Conservation (phyloP, 441 rosid genomes). For the Erodium trifolium region DNA sequence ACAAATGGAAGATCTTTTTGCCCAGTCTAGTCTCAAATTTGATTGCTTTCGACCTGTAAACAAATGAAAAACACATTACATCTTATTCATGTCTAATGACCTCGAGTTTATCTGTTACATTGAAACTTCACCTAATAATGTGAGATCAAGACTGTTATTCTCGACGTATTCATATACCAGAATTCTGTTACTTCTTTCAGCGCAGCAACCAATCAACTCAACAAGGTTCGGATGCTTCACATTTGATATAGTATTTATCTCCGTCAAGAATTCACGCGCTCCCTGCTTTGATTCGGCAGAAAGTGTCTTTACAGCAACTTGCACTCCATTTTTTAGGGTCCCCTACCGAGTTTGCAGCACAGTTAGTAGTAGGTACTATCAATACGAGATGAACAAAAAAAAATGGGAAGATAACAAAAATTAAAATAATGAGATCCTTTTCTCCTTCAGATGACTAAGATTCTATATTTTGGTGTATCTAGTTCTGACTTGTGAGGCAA, state of each 20-base stretch:
- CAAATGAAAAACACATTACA: constrained; percentile 7
- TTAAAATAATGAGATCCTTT: neutral
- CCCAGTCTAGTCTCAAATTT: constrained; percentile 45
- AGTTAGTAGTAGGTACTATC: neutral
- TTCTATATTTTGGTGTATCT: neutral
- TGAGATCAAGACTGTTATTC: constrained; percentile 58
- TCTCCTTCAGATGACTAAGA: neutral
- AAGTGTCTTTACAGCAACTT: constrained; percentile 77
- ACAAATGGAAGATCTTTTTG: constrained; percentile 48
- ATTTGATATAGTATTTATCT: constrained; percentile 60
- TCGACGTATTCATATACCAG: constrained; percentile 68
- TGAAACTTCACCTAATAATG: constrained; percentile 47
- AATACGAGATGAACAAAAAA: too few species aligned
- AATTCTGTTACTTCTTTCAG: constrained; percentile 50
- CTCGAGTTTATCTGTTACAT: neutral
- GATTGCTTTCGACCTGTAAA: constrained; percentile 47
- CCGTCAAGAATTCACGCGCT: constrained; percentile 63
- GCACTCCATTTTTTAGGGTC: constrained; percentile 45
- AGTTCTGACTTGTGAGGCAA: neutral
- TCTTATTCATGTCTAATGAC: neutral
- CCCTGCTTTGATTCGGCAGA: constrained; percentile 85
- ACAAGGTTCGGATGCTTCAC: constrained; percentile 83
- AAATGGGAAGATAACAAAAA: neutral
- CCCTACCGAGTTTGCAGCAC: constrained; percentile 40
- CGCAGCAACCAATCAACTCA: constrained; percentile 77